Conservation (phyloP, 116 monocot genomes). For the Dioscorea cayenensis region DNA sequence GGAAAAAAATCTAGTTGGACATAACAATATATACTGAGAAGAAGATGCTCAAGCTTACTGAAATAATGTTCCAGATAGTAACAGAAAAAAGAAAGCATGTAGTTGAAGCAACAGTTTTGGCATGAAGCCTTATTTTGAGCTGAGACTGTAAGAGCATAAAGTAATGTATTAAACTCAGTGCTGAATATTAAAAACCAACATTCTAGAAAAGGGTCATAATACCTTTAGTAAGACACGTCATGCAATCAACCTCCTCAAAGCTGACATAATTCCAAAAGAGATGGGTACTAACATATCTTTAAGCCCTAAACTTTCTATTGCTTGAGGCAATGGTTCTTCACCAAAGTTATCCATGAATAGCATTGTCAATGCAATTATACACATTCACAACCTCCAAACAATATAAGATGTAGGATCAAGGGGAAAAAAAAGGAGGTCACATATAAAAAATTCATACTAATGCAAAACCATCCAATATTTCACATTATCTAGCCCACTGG, state of each 20-base stretch:
- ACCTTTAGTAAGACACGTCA: constrained; percentile 94
- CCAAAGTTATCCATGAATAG: constrained; percentile 42
- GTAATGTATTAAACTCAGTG: neutral
- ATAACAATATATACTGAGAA: too few relatives aligned
- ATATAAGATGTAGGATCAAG: too few relatives aligned
- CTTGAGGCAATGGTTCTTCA: constrained; percentile 29
- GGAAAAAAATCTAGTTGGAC: neutral
- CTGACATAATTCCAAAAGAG: constrained; percentile 81
- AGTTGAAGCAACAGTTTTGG: constrained; percentile 84
- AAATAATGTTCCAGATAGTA: constrained; percentile 84
- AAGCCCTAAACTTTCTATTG: constrained; percentile 33
- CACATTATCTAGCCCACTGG: too few relatives aligned
- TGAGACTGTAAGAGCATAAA: constrained; percentile 60
- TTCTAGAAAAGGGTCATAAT: neutral
- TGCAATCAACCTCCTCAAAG: constrained; percentile 88
- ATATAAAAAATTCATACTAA: too few relatives aligned
- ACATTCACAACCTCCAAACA: too few relatives aligned
- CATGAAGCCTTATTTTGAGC: constrained; percentile 91
- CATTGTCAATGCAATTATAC: constrained; percentile 28
- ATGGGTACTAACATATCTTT: constrained; percentile 69
- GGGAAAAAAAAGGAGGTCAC: too few relatives aligned
- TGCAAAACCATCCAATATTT: too few relatives aligned
- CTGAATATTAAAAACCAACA: neutral
- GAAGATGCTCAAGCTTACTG: constrained; percentile 28
- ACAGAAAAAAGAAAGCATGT: constrained; percentile 91